A percentile compares a stretch with the other conserved stretches of the same genome.
phyloP scores from a whole-genome alignment of 2,329 filamentous ascomycete species.

The Paecilomyces sp. region DNA sequence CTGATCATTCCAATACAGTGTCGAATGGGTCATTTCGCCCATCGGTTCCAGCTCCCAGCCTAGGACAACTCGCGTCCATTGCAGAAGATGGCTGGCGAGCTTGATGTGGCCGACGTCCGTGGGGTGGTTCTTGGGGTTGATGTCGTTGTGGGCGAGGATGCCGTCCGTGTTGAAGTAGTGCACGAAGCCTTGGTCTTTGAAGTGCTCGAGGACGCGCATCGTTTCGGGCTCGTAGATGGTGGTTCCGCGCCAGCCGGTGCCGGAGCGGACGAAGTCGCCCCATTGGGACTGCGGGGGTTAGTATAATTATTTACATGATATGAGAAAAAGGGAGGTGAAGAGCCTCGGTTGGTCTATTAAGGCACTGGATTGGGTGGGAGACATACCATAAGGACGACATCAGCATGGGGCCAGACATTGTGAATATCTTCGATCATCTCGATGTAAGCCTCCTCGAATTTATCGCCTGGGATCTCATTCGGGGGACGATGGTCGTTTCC shows the following conservation, averaged over 20 bases:
- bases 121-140: constrained; percentile 51
- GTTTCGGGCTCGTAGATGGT: constrained; percentile 46
- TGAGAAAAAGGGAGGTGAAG: background rate
- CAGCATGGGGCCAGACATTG: constrained; percentile 31
- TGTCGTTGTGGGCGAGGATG: constrained; percentile 56
- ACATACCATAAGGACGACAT: constrained; percentile 34
- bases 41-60: constrained; percentile 50
- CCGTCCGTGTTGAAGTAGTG: constrained; percentile 57
- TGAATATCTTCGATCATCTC: constrained; percentile 36
- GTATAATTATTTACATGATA: background rate
- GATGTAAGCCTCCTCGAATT: constrained; percentile 36
- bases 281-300: constrained; percentile 39
- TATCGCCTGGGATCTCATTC: constrained; percentile 32
- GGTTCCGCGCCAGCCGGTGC: constrained; percentile 44
- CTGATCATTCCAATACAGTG: constrained; percentile 48
- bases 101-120: constrained; percentile 58
- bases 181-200: constrained; percentile 46
- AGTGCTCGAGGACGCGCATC: constrained; percentile 45
- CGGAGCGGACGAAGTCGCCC: constrained; percentile 46
- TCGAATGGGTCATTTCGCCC: constrained; percentile 47
- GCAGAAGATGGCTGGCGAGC: constrained; percentile 52
- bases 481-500: constrained; percentile 39
- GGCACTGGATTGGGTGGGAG: background rate
- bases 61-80: constrained; percentile 51
- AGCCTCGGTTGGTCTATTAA: too few species aligned